Evolutionary conservation across 2,329 filamentous ascomycete genomes (phyloP).

Genomic region (Exutisphaerella laricina): DNA sequence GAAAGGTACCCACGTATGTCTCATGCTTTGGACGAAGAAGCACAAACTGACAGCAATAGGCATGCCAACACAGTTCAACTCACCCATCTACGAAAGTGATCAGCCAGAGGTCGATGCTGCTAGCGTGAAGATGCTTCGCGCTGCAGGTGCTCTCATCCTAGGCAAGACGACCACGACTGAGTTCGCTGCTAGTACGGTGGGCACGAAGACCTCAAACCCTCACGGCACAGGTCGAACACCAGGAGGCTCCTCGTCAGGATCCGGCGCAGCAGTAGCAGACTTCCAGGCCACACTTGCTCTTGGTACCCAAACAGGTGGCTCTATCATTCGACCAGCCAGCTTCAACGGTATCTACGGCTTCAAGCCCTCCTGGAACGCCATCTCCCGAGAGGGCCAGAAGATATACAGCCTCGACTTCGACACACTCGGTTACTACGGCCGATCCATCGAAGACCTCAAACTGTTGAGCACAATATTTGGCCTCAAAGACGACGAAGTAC

Average conservation of each 20-base stretch:
- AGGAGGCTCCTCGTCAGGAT: constrained; percentile 63
- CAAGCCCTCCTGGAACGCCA: constrained; percentile 61
- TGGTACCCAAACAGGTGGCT: constrained; percentile 63
- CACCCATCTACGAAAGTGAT: constrained; percentile 48
- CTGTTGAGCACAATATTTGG: constrained; percentile 51
- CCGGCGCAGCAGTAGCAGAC: constrained; percentile 60
- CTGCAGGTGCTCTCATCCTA: constrained; percentile 54
- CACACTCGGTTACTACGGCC: constrained; percentile 57
- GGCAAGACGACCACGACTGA: constrained; percentile 59
- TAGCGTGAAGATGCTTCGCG: constrained; percentile 48
- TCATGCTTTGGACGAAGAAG: background rate
- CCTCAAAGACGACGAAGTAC: constrained; percentile 47
- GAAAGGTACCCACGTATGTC: constrained; percentile 37
- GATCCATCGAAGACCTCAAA: constrained; percentile 54
- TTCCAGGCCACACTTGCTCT: constrained; percentile 56
- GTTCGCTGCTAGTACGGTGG: constrained; percentile 54
- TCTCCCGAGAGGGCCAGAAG: constrained; percentile 58
- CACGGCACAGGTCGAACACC: constrained; percentile 51
- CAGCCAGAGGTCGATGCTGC: constrained; percentile 48
- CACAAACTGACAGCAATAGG: constrained; percentile 14
- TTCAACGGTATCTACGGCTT: constrained; percentile 61
- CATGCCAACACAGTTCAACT: constrained; percentile 56
- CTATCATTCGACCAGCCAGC: constrained; percentile 57
- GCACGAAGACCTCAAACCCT: constrained; percentile 53
- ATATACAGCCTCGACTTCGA: constrained; percentile 56